Evolutionary conservation across 768 basidiomycete species (phyloP), one percentile per base, ranked within the genome.

Genomic region (Naematelia encephala): DNA sequence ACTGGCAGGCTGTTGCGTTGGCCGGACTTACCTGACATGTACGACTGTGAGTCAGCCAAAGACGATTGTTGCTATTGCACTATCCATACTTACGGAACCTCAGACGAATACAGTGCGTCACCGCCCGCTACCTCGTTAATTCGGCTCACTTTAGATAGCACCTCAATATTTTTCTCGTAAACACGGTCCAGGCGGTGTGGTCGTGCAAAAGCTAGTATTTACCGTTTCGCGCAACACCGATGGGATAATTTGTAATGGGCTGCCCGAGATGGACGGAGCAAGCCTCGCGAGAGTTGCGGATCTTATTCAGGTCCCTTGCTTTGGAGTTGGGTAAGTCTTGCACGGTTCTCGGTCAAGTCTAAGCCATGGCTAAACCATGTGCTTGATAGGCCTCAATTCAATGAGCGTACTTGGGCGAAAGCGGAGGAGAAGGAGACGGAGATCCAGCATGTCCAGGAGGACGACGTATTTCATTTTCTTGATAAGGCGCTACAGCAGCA

Each of bases 31-130:
- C 58, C 58, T 3, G 23, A 21, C n/a, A 60, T 60, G 58, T 60
- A 60, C 42, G 58, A 60, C 43, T 53, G 58, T 60, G 43, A 48
- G 58, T n/a, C n/a, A n/a, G n/a, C n/a, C n/a, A n/a, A n/a, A n/a
- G n/a, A n/a, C n/a, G n/a, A n/a, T n/a, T n/a, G n/a, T n/a, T n/a
- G n/a, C n/a, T n/a, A n/a, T n/a, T n/a, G n/a, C n/a, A n/a, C n/a
- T n/a, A n/a, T n/a, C n/a, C n/a, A n/a, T n/a, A n/a, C n/a, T n/a
- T n/a, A n/a, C n/a, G n/a, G n/a, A n/a, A n/a, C n/a, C n/a, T n/a
- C n/a, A n/a, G n/a, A n/a, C n/a, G n/a, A n/a, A n/a, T n/a, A n/a
- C n/a, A n/a, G n/a, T n/a, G n/a, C n/a, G n/a, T n/a, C n/a, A n/a
- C n/a, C n/a, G n/a, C n/a, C n/a, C n/a, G n/a, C n/a, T n/a, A n/a